phyloP scores from a whole-genome alignment of 2,329 filamentous ascomycete species.

The Ascochyta lentis region DNA sequence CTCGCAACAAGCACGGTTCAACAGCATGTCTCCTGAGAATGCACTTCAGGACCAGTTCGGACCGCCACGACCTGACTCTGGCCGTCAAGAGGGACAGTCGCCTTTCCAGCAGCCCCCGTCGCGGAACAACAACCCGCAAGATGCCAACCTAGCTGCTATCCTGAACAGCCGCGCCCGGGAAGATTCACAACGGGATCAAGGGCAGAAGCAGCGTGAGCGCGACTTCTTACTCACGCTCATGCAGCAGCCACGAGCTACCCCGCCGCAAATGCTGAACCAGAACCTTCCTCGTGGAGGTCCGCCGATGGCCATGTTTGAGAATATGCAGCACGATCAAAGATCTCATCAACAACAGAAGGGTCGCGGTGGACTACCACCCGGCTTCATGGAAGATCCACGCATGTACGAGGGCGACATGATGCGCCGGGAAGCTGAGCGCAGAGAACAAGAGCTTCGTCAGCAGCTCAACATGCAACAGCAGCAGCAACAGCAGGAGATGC shows the following conservation, averaged over 20 bases:
- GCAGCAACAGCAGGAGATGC: conserved; percentile 46
- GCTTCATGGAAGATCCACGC: conserved; percentile 47
- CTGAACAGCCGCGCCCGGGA: conserved; percentile 50
- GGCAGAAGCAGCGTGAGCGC: conserved; percentile 67
- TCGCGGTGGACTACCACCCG: conserved; percentile 45
- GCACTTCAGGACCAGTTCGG: conserved; percentile 39
- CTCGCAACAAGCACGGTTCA: conserved; percentile 42
- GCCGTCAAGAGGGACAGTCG: conserved; percentile 40
- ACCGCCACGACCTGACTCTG: conserved; percentile 40
- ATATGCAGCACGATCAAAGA: conserved; percentile 36
- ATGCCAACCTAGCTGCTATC: conserved; percentile 44
- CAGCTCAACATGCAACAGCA: conserved; percentile 32
- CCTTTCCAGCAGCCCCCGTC: conserved; percentile 40
- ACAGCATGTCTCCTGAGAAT: conserved; percentile 45
- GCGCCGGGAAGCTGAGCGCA: conserved; percentile 41
- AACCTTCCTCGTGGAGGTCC: conserved; percentile 46
- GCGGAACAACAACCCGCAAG: conserved; percentile 40
- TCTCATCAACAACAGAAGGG: conserved; percentile 49
- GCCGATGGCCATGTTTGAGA: conserved; percentile 45
- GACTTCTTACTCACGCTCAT: conserved; percentile 88
- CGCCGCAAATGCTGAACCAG: conserved; percentile 43
- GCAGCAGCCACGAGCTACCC: conserved; percentile 60
- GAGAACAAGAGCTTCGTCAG: conserved; percentile 42
- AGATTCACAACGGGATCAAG: conserved; percentile 46
- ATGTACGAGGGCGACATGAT: conserved; percentile 44